Conservation (phyloP, 345 rosid species). For the Acer campestre region DNA sequence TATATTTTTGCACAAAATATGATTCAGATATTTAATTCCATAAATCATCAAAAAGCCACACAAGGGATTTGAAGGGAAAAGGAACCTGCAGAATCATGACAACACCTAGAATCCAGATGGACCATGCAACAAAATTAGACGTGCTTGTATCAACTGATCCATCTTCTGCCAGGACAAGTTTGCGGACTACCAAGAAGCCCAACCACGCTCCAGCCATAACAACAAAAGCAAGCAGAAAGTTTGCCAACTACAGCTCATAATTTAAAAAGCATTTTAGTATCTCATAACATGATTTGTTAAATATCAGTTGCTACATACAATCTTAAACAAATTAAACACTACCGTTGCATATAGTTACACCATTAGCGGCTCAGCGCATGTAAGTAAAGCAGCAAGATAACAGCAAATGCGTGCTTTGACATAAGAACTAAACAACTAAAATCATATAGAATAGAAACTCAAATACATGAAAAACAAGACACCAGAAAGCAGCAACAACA, state of each 20-base stretch:
- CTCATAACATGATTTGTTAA: constrained; percentile 11
- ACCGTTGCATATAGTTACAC: too few species aligned
- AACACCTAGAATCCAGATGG: constrained; percentile 66
- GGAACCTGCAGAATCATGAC: constrained; percentile 83
- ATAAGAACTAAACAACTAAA: too few species aligned
- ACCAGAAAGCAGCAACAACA: too few species aligned
- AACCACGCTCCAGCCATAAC: constrained; percentile 88
- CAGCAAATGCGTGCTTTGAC: too few species aligned
- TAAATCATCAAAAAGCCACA: neutral
- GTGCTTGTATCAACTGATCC: constrained; percentile 80
- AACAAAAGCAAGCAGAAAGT: constrained; percentile 71
- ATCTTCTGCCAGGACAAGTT: constrained; percentile 80
- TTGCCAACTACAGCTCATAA: constrained; percentile 54
- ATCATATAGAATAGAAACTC: too few species aligned
- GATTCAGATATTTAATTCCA: neutral
- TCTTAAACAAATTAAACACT: neutral
- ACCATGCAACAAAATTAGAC: constrained; percentile 76
- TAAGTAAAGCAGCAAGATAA: too few species aligned
- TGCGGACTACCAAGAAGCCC: constrained; percentile 92
- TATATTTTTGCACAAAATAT: constrained; percentile 8
- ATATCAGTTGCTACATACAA: neutral
- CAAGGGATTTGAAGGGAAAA: constrained; percentile 9
- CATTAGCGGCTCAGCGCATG: too few species aligned
- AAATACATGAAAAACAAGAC: too few species aligned
- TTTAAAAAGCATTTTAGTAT: constrained; percentile 6